Conservation (phyloP, 257 asterid species). For the Handroanthus guayacan region DNA sequence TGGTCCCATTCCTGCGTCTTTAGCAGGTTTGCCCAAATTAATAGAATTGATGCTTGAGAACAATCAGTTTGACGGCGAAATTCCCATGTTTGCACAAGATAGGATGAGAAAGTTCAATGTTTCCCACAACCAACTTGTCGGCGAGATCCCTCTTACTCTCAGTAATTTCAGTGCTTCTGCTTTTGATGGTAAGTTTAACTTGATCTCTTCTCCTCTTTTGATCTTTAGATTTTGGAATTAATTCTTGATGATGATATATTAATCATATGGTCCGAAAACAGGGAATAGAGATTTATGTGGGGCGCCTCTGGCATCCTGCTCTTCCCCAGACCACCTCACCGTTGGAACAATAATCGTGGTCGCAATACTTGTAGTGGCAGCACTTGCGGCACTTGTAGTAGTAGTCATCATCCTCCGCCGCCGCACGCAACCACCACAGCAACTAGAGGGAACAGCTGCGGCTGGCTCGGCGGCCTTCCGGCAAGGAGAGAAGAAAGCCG, state of each 20-base stretch:
- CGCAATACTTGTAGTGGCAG: conserved; percentile 45
- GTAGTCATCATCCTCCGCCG: conserved; percentile 57
- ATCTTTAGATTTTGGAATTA: not conserved
- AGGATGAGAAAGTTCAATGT: conserved; percentile 49
- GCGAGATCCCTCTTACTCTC: conserved; percentile 65
- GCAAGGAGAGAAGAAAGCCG: not conserved
- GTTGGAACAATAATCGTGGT: conserved; percentile 41
- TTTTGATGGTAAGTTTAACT: conserved; percentile 51
- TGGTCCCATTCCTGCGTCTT: conserved; percentile 64
- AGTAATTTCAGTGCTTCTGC: conserved; percentile 44
- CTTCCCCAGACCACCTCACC: conserved; percentile 39
- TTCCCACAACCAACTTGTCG: conserved; percentile 60
- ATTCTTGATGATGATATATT: not conserved
- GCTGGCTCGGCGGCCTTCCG: conserved; percentile 2
- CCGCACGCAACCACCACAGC: conserved; percentile 38
- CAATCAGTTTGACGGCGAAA: conserved; percentile 61
- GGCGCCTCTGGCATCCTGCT: conserved; percentile 63
- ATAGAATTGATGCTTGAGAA: conserved; percentile 62
- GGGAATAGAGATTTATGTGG: conserved; percentile 81
- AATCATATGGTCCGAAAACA: conserved; percentile 30
- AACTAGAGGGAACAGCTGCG: not conserved
- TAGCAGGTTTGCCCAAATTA: conserved; percentile 56
- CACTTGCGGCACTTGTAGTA: conserved; percentile 46
- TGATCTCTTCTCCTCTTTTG: not conserved
- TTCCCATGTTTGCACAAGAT: conserved; percentile 55